Base-by-base conservation (phyloP, 2,329 filamentous ascomycete species). In the Aspergillus novoparasiticus region DNA sequence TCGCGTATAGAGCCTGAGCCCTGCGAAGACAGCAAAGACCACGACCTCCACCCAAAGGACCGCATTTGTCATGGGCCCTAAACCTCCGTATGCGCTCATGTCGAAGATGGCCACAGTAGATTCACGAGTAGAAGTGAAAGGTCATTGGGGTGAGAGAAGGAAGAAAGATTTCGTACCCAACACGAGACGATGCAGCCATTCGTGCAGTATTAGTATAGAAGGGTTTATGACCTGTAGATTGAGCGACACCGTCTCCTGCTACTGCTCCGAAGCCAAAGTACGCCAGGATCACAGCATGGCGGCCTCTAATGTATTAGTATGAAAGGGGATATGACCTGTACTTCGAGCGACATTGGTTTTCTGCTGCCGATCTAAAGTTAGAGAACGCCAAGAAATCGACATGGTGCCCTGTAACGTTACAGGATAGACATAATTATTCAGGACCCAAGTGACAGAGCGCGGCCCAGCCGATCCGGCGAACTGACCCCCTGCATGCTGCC, bases 61-160 rank as follows among this genome's bases (percentile, higher is more conserved):
- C 6, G 64, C 68, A 59, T 70, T 69, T 46, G 64, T 64, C 69
- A 71, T 71, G 23, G 66, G 69, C 0, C 68, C 68, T 50, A 61
- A 28, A 9, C 69, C 69, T 45, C 69, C 69, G 56, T 71, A 71
- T 2, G 54, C 58, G 28, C 64, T 58, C 68, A 70, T 70, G 28
- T 62, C 50, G 57, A 21, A 23, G 43, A 62, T 50, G 11, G 28
- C 1, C 10, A 10, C n/a, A 16, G 9, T 10, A 23, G 23, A n/a
- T 51, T 58, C 19, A 48, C 43, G 6, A n/a, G 23, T 36, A n/a
- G 19, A 48, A 36, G 32, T 30, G 14, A 67, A 55, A 12, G 23
- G 41, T 48, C 43, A 16, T 58, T 21, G 39, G 12, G 11, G 21
- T 21, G 56, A 58, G 11, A 30, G 12, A 28, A 14, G 16, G 32